Conservation (phyloP, 768 basidiomycete genomes). For the Tulasnella sp. region DNA sequence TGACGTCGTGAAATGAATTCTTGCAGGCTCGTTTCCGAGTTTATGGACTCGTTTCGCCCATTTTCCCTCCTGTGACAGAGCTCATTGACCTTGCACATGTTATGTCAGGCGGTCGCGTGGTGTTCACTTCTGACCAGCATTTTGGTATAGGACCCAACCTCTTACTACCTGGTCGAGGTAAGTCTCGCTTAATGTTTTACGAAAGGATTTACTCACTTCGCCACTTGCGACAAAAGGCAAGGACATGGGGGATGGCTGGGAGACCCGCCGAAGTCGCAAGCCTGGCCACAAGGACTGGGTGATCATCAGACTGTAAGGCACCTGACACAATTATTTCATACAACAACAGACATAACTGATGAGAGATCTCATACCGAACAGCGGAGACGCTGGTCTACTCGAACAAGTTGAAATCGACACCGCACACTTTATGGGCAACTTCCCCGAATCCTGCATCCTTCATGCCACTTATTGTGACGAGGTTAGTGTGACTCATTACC, state of each 20-base stretch:
- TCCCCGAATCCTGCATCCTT: slow-evolving; percentile 76
- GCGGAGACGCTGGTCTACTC: slow-evolving; percentile 62
- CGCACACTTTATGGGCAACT: slow-evolving; percentile 90
- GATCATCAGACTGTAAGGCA: slow-evolving; percentile 68
- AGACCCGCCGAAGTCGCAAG: slow-evolving; percentile 76
- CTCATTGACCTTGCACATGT: slow-evolving; percentile 82
- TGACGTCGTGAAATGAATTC: no score
- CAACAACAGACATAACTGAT: background rate
- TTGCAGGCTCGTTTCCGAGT: slow-evolving; percentile 79
- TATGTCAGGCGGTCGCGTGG: slow-evolving; percentile 74
- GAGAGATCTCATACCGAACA: slow-evolving; percentile 25
- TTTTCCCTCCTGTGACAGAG: slow-evolving; percentile 38
- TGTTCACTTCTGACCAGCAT: slow-evolving; percentile 84
- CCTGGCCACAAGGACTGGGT: slow-evolving; percentile 84
- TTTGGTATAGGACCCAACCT: slow-evolving; percentile 87
- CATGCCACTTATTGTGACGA: slow-evolving; percentile 38
- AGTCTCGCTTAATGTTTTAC: slow-evolving; percentile 14
- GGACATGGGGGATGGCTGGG: slow-evolving; percentile 98
- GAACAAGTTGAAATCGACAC: slow-evolving; percentile 80
- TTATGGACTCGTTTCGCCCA: slow-evolving; percentile 64
- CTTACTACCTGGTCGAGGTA: slow-evolving; percentile 77
- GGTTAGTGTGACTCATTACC: slow-evolving; percentile 22
- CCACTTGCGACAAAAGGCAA: slow-evolving; percentile 34
- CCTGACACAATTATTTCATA: background rate
- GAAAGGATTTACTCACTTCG: background rate